Evolutionary conservation across 148 eudicot species (phyloP), one percentile per base, ranked within the genome.

Genomic region (Rheum nobile): DNA sequence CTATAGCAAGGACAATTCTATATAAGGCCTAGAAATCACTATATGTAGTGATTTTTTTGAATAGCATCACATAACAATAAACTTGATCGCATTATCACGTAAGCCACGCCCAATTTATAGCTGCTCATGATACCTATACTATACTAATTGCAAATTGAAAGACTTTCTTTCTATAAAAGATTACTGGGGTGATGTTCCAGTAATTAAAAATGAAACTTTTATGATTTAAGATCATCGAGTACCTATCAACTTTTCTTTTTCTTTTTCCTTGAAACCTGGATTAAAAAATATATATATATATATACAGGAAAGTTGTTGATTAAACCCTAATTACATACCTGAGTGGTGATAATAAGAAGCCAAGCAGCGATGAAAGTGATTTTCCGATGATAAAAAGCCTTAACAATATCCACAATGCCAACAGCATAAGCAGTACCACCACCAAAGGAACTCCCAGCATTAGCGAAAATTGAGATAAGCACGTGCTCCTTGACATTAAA

Each of bases 401-500:
- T 91, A 13, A 93, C 87, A 37, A 93, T 93, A 50, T 79, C 82
- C 13, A 93, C 87, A 75, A 93, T 91, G 14, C 85, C 81, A 59
- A 89, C 92, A 0, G 90, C 98, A 75, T 93, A 93, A 78, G 98
- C 92, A 8, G 89, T 77, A 1, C 98, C 98, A 75, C 37, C 81
- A 4, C 97, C 97, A 43, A 93, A 91, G 57, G 98, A 92, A 71
- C 85, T 82, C 11, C 98, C 98, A 29, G 97, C 95, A 79, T 94
- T 94, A 41, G 97, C 98, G 74, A 94, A 94, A 0, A 94, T 85
- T 0, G 92, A 80, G 2, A 94, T 91, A 41, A 93, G 82, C 16
- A 93, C 98, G 72, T 93, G 98, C 84, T 93, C 98, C 83, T 93
- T 93, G 76, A 88, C 84, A 80, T 91, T 94, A 78, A 94, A 94